phyloP scores from a whole-genome alignment of 495 filamentous ascomycete genomes.

The Penicillium coffeae region DNA sequence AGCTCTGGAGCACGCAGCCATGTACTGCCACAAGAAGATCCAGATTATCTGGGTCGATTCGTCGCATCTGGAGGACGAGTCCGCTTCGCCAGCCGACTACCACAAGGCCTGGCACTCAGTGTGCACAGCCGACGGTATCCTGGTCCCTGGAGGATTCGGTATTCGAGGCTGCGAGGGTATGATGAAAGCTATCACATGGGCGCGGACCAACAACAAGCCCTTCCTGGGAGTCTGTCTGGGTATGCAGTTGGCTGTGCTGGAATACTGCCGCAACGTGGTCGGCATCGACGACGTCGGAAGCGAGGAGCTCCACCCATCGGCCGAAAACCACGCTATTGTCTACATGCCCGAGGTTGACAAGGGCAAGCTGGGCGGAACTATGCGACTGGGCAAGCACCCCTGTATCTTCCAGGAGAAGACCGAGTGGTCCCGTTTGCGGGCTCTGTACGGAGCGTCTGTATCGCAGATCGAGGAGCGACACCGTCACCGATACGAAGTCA shows the following conservation, averaged over 20 bases:
- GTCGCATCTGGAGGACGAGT: conserved; percentile 67
- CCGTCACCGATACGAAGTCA: conserved; percentile 46
- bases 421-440: conserved; percentile 76
- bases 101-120: conserved; percentile 87
- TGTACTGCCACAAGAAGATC: conserved; percentile 78
- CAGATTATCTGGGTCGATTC: conserved; percentile 81
- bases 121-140: conserved; percentile 62
- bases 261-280: conserved; percentile 73
- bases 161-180: conserved; percentile 79
- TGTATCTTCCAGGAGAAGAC: conserved; percentile 71
- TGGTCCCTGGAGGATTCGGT: conserved; percentile 75
- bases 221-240: conserved; percentile 93
- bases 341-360: conserved; percentile 89
- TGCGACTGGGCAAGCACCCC: conserved; percentile 78
- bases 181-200: conserved; percentile 79
- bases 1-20: conserved; percentile 83
- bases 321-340: conserved; percentile 45
- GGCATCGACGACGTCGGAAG: conserved; percentile 38
- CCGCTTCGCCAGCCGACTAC: conserved; percentile 64
- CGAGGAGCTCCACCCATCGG: conserved; percentile 6
- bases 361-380: conserved; percentile 77
- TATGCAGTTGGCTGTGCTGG: conserved; percentile 91
- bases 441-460: conserved; percentile 56
- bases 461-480: conserved; percentile 45
- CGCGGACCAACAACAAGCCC: conserved; percentile 72